Base-by-base conservation (phyloP, 495 filamentous ascomycete genomes). In the Hypoxylon intermedium region DNA sequence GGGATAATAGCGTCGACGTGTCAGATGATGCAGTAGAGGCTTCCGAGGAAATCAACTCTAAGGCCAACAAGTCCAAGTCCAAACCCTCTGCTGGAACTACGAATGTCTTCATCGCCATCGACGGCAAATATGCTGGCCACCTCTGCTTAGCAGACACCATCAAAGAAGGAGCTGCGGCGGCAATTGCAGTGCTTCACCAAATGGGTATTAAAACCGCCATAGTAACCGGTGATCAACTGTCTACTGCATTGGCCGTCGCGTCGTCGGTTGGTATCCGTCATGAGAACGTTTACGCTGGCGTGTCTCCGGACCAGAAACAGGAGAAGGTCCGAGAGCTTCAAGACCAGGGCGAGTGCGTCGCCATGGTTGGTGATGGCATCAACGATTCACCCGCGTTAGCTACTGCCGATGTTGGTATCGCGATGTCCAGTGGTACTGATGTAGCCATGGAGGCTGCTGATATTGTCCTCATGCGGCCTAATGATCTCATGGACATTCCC, bases 301-400 rank as follows among this genome's bases (percentile, higher is more conserved):
- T 92, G 26, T 89, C 90, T 5, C 94, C 94, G 1, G 87, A 89
- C 36, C 86, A 94, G 62, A 99, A 99, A 60, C 91, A 92, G 58
- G 76, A 79, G 20, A 95, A 98, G 67, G 84, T 99, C 71, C 82
- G 84, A 13, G 72, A 85, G 38, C 82, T 97, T 30, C 89, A 97
- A 74, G 78, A 77, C 0, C 60, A 73, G 2, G 91, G 92, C 56
- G 82, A 88, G 38, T 78, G 87, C 46, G 90, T 99, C 18, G 94
- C 91, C 63, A 98, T 99, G 94, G 94, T 98, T 18, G 94, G 94
- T 47, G 94, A 99, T 70, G 94, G 94, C 31, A 97, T 99, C 82
- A 99, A 99, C 72, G 94, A 99, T 79, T 97, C 93, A 0, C 94
- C 94, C 0, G 94, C 94, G 1, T 83, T 99, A 1, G 94, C 93